Base-by-base conservation (phyloP, 2,329 filamentous ascomycete species). In the Cladosporium sp. region DNA sequence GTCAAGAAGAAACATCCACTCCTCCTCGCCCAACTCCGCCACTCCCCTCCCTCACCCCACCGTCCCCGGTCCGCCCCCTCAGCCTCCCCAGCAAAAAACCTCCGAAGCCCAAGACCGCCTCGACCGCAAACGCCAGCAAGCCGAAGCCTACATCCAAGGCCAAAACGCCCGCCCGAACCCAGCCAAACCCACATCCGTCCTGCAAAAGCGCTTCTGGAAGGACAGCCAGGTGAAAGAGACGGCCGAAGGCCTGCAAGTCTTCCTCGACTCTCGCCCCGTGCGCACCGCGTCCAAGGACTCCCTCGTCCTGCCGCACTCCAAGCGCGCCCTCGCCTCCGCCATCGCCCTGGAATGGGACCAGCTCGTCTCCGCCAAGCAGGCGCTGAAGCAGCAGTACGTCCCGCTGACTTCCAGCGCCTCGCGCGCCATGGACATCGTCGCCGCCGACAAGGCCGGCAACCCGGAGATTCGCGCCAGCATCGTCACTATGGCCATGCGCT, bases 271-370 rank as follows among this genome's bases (percentile, higher is more conserved):
- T 19, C 80, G 90, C 20, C 84, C 90, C 3, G 81, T 99, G 54
- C 84, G 91, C 55, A 89, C 88, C 45, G 87, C 75, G 7, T 84
- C 84, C 47, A 89, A 91, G 65, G 66, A 80, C 36, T 75, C 89
- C 56, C 75, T 99, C 60, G 80, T 78, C 1, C 63, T 97, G 22
- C 91, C 93, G 0, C 62, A 73, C 1, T 80, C 78, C 51, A 97
- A 96, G 72, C 84, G 83, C 27, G 80, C 89, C 62, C 85, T 97
- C 34, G 92, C 92, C 19, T 79, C 84, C 39, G 88, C 89, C 51
- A 84, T 99, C 56, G 93, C 92, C 3, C 73, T 95, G 39, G 93
- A 99, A 74, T 99, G 93, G 93, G 91, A 96, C 67, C 77, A 86
- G 43, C 79, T 99, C 54, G 79, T 84, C 19, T 88, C 87, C 12